Percentiles rank a stretch among this genome's conserved stretches.
These are phyloP conservation scores for bread wheat (Triticum aestivum) DNA, from an alignment of 176 grass and related monocot genomes.

Conservation along the genomic window DNA sequence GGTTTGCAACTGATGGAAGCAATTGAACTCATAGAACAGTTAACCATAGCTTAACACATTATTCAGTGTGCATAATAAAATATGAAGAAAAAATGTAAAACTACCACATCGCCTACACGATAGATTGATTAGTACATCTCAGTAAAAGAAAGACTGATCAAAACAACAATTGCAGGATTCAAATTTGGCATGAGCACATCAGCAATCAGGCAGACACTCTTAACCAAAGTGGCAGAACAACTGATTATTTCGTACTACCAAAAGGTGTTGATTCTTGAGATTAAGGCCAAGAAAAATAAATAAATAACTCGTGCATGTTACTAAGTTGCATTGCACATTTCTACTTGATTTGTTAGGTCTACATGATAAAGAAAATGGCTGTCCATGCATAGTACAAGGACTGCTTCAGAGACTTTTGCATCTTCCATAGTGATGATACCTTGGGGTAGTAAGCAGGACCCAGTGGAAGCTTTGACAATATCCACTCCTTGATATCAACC, in stretches of 20 bases:
- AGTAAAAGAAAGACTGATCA: neutral
- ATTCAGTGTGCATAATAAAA: neutral
- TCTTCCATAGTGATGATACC: conserved; percentile 31
- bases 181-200: neutral
- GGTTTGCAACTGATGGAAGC: neutral
- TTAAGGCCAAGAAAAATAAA: neutral
- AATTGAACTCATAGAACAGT: neutral
- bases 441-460: conserved; percentile 97
- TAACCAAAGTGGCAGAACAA: neutral
- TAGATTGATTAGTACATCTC: neutral
- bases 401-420: neutral
- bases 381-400: neutral
- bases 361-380: neutral
- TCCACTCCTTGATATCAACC: conserved; percentile 91
- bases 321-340: neutral
- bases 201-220: neutral
- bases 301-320: neutral
- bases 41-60: neutral
- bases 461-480: conserved; percentile 84
- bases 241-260: neutral
- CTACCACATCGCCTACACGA: neutral
- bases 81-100: neutral
- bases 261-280: neutral
- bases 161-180: neutral
- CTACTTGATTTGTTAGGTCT: neutral